These are phyloP conservation scores for Salix arbutifolia DNA, from an alignment of 345 rosid genomes.

Conservation along the genomic window DNA sequence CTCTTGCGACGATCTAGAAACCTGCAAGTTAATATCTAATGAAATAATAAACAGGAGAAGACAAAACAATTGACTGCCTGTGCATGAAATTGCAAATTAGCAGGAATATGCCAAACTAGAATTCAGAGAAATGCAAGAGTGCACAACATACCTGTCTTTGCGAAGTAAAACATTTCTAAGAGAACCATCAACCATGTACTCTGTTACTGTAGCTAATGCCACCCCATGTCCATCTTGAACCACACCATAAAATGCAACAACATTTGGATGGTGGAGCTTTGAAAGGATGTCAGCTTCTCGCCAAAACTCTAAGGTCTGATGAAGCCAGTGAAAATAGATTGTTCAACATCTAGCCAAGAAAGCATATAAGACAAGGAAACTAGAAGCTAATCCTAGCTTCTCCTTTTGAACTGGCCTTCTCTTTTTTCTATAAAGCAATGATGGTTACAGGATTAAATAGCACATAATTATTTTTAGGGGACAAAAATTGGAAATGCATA, in stretches of 20 bases:
- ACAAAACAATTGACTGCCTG: not conserved
- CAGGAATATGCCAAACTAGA: conserved; percentile 12
- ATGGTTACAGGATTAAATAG: not conserved
- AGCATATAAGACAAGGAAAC: not conserved
- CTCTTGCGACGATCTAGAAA: conserved; percentile 86
- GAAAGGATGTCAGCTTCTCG: conserved; percentile 90
- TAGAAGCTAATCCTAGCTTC: not conserved
- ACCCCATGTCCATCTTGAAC: conserved; percentile 89
- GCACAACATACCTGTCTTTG: conserved; percentile 63
- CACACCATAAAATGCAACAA: conserved; percentile 95
- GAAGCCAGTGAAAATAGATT: conserved; percentile 2
- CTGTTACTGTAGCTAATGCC: conserved; percentile 80
- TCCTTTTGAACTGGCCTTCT: not conserved
- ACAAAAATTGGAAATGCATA: not conserved
- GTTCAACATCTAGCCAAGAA: not conserved
- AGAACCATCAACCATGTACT: conserved; percentile 96
- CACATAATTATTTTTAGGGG: not conserved
- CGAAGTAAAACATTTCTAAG: conserved; percentile 84
- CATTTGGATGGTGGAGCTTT: conserved; percentile 93
- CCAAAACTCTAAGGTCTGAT: conserved; percentile 77
- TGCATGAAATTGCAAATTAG: conserved; percentile 1
- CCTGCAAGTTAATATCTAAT: conserved; percentile 36
- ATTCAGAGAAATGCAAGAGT: conserved; percentile 10
- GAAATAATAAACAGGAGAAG: conserved; percentile 4
- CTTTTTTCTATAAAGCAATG: not conserved